These are phyloP conservation scores for Penicillium sp. DNA, from an alignment of 2,329 filamentous ascomycete genomes.

Conservation along the genomic window DNA sequence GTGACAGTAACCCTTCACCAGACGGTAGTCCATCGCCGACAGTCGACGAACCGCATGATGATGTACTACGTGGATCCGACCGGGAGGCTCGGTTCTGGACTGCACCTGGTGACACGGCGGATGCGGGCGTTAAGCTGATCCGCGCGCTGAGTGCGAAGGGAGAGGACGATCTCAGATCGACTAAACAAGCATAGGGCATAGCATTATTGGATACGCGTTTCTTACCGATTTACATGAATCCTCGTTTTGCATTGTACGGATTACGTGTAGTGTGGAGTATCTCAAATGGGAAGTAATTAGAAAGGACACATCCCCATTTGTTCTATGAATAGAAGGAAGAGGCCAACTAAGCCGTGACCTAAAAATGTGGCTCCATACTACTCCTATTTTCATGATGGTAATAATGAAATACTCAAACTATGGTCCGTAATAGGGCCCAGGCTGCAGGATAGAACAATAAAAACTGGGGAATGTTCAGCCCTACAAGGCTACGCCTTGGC, in stretches of 20 bases:
- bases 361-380: no score
- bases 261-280: not conserved
- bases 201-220: not conserved
- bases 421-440: not conserved
- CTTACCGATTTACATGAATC: not conserved
- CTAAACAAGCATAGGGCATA: slow-evolving; percentile 12
- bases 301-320: no score
- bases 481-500: slow-evolving; percentile 23
- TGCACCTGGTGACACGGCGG: slow-evolving; percentile 48
- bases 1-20: slow-evolving; percentile 25
- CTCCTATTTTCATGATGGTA: not conserved
- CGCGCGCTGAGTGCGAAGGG: slow-evolving; percentile 38
- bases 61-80: slow-evolving; percentile 31
- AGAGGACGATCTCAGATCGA: slow-evolving; percentile 6
- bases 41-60: slow-evolving; percentile 22
- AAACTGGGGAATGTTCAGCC: slow-evolving; percentile 18
- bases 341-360: not conserved
- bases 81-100: slow-evolving; percentile 52
- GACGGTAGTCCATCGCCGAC: slow-evolving; percentile 17
- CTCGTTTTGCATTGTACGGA: not conserved
- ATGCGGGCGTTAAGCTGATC: slow-evolving; percentile 51
- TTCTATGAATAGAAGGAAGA: not conserved
- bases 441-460: not conserved
- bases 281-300: no score
- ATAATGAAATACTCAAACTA: no score